phyloP scores from a whole-genome alignment of 768 basidiomycete genomes.

The Trametes maxima region DNA sequence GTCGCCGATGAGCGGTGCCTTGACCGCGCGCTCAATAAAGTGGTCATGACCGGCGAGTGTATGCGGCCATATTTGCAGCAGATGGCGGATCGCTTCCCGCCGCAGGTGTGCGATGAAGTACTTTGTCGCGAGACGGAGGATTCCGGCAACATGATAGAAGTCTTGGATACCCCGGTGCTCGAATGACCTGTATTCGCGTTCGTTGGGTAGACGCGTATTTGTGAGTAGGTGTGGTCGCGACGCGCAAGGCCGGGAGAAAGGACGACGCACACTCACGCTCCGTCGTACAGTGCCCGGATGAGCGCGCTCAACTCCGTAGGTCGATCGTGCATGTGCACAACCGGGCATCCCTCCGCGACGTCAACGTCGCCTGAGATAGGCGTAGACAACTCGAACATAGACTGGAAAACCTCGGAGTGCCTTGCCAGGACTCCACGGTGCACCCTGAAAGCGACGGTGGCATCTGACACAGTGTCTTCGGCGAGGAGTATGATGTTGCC shows the following conservation, averaged over 20 bases:
- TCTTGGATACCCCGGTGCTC: constrained; percentile 46
- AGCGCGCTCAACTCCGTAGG: constrained; percentile 52
- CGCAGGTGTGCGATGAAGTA: constrained; percentile 59
- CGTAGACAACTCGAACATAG: constrained; percentile 56
- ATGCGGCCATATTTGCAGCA: constrained; percentile 53
- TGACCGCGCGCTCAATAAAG: constrained; percentile 54
- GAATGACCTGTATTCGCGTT: constrained; percentile 32
- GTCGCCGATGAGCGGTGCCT: constrained; percentile 42
- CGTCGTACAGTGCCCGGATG: constrained; percentile 59
- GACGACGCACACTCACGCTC: constrained; percentile 44
- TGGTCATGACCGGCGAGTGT: constrained; percentile 58
- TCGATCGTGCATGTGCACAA: constrained; percentile 55
- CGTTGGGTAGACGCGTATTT: background rate
- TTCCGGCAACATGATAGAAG: constrained; percentile 58
- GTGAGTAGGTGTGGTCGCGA: background rate
- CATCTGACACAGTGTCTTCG: constrained; percentile 34
- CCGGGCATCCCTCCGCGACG: constrained; percentile 48
- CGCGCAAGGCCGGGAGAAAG: constrained; percentile 6
- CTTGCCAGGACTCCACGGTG: constrained; percentile 49
- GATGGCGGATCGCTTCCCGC: constrained; percentile 49
- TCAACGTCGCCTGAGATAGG: constrained; percentile 32
- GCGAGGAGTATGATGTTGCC: constrained; percentile 58
- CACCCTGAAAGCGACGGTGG: constrained; percentile 50
- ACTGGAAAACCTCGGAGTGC: constrained; percentile 58
- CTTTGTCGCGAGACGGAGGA: constrained; percentile 60